Percentiles rank a stretch among this genome's conserved stretches.
Evolutionary conservation across 129 eudicot species (phyloP).

Genomic region (Rutidosis leptorrhynchoides): DNA sequence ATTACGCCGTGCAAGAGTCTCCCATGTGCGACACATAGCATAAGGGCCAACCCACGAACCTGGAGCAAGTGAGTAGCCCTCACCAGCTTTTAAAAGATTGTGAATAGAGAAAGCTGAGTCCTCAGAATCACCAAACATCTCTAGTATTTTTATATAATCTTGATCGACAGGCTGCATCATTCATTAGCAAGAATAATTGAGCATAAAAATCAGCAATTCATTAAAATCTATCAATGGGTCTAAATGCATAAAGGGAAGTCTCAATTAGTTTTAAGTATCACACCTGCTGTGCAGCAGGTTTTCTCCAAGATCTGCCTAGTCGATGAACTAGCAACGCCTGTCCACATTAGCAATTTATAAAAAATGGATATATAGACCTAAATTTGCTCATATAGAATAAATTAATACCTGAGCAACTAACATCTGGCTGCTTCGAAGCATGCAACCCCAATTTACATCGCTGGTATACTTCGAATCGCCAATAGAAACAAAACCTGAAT

Average conservation of each 20-base stretch:
- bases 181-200: constrained; percentile 20
- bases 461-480: constrained; percentile 82
- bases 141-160: constrained; percentile 65
- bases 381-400: background rate
- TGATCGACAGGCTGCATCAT: constrained; percentile 62
- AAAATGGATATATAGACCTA: background rate
- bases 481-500: constrained; percentile 70
- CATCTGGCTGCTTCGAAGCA: constrained; percentile 99
- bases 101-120: constrained; percentile 75
- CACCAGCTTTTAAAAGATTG: constrained; percentile 79
- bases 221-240: background rate
- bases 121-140: constrained; percentile 80
- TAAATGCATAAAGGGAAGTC: background rate
- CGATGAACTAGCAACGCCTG: constrained; percentile 79
- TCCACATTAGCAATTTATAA: background rate
- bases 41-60: constrained; percentile 99
- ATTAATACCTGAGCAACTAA: constrained; percentile 80
- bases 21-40: constrained; percentile 99
- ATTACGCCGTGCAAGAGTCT: constrained; percentile 54
- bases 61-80: constrained; percentile 73
- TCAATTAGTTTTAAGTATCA: constrained; percentile 3
- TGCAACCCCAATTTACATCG: constrained; percentile 95
- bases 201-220: constrained; percentile 5
- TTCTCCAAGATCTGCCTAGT: constrained; percentile 96
- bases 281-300: constrained; percentile 64